Evolutionary conservation across 2,329 filamentous ascomycete species (phyloP), one percentile per base, ranked within the genome.

Genomic region (Trichoderma guizhouense): DNA sequence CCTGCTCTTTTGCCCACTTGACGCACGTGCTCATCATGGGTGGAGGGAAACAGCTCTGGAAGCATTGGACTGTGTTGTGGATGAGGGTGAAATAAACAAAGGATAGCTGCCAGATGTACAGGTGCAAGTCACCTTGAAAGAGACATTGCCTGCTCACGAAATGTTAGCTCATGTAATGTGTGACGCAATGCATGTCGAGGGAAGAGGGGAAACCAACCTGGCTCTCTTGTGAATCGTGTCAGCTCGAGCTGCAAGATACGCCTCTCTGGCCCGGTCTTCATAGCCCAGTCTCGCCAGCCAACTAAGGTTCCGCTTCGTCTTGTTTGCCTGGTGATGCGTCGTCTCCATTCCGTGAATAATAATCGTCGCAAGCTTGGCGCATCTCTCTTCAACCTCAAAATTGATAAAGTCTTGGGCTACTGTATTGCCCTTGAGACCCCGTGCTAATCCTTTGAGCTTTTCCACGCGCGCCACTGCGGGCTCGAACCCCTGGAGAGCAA

Each of bases 41-140:
- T 30, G 93, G 88, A 12, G 94, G 91, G 79, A 98, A 98, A 80
- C 94, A 97, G 68, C 86, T 84, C 79, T 97, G 94, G 82, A 96
- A 98, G 78, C 93, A 95, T 78, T 89, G 88, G 73, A 98, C 92
- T 0, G 96, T 98, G 82, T 98, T 98, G 76, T 93, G 91, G 79
- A 99, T 95, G 75, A 97, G 88, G 69, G 91, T 94, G 82, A 99
- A 99, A 82, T 97, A 98, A 71, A 97, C 94, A 81, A 94, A 98
- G 2, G 95, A 96, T 61, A 98, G 86, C 79, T 97, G 93, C 87
- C 95, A 97, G 76, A 98, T 96, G 82, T 98, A 98, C 14, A 94
- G 88, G 73, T 93, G 93, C 9, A 99, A 88, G 77, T 97, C 93
- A 66, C 96, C 96, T 79, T 97, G 94, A 82, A 99, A 99, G 72